These are phyloP conservation scores for Boeremia exigua DNA, from an alignment of 2,329 filamentous ascomycete species.

Conservation along the genomic window DNA sequence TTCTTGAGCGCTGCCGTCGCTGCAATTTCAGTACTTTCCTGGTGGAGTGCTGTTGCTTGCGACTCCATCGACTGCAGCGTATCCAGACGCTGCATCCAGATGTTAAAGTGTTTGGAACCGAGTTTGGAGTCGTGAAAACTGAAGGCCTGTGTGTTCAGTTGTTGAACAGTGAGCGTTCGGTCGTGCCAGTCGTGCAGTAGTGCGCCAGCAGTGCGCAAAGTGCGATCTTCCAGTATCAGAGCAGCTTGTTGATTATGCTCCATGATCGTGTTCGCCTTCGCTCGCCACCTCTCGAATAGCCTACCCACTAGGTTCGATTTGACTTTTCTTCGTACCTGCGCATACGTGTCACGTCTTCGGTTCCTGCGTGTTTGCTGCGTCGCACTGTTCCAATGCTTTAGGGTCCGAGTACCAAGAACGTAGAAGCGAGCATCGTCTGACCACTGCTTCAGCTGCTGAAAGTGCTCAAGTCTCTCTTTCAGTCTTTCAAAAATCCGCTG, in stretches of 20 bases:
- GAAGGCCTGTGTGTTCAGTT: constrained; percentile 30
- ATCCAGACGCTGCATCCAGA: constrained; percentile 34
- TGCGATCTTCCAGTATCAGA: constrained; percentile 30
- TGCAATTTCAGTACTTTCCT: constrained; percentile 55
- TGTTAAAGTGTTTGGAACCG: constrained; percentile 34
- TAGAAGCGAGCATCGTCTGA: constrained; percentile 64
- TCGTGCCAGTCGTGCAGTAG: constrained; percentile 54
- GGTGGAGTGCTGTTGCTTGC: constrained; percentile 55
- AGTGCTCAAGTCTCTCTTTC: constrained; percentile 49
- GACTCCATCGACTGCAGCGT: constrained; percentile 41
- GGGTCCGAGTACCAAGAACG: constrained; percentile 56
- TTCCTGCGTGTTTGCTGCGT: constrained; percentile 58
- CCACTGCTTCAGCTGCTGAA: constrained; percentile 58
- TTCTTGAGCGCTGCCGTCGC: constrained; percentile 59
- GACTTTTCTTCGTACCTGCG: constrained; percentile 57
- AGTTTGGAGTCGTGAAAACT: constrained; percentile 38
- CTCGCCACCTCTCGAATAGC: constrained; percentile 48
- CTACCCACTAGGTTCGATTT: constrained; percentile 61
- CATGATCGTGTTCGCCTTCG: constrained; percentile 26
- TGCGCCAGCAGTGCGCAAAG: constrained; percentile 32
- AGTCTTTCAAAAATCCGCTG: constrained; percentile 47
- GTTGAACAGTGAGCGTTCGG: constrained; percentile 37
- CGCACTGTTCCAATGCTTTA: constrained; percentile 60
- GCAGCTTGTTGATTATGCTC: constrained; percentile 42
- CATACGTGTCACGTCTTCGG: constrained; percentile 63